Evolutionary conservation across 169 alveolate genomes (phyloP).

Genomic region (Plasmodium adleri): DNA sequence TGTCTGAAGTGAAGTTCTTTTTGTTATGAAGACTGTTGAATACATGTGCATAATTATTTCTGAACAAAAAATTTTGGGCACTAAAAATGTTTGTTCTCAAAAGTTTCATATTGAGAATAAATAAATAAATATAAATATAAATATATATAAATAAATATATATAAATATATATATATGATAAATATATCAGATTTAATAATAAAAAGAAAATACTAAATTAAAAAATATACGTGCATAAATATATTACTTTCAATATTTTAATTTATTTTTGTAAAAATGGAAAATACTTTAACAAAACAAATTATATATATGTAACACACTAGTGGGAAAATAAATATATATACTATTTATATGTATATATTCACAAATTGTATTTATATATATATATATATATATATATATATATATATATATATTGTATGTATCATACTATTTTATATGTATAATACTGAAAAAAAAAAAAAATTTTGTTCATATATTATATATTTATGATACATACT

Average conservation of each 20-base stretch:
- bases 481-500: too few relatives aligned
- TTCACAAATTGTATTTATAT: background rate
- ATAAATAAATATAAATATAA: background rate
- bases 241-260: too few relatives aligned
- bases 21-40: conserved; percentile 9
- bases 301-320: conserved; percentile 2
- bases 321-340: background rate
- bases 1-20: conserved; percentile 46
- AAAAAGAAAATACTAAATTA: too few relatives aligned
- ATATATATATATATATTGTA: too few relatives aligned
- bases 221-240: too few relatives aligned
- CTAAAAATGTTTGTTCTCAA: conserved; percentile 8
- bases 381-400: too few relatives aligned
- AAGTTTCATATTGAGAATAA: conserved; percentile 14
- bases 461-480: too few relatives aligned
- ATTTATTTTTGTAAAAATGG: background rate
- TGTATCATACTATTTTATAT: too few relatives aligned
- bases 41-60: conserved; percentile 10
- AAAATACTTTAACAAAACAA: background rate
- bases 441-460: too few relatives aligned
- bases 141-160: background rate
- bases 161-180: background rate
- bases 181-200: background rate
- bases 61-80: conserved; percentile 1
- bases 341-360: background rate